A percentile compares a stretch with the other conserved stretches of the same genome.
These are phyloP conservation scores for Asterella californica DNA, from an alignment of 225 moss, liverwort and hornwort genomes.

Conservation along the genomic window DNA sequence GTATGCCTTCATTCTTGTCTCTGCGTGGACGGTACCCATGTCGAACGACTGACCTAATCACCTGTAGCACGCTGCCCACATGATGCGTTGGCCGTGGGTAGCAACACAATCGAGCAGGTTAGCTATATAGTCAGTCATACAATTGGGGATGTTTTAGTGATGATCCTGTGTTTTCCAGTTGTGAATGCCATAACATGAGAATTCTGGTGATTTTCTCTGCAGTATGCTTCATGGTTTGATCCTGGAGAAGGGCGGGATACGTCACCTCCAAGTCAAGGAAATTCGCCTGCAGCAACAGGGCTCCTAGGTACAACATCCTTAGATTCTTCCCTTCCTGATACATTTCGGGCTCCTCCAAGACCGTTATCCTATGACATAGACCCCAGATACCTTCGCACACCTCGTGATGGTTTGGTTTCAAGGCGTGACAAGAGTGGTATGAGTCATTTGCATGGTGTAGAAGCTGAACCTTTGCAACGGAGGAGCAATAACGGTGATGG, in stretches of 20 bases:
- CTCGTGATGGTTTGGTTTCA: conserved; percentile 57
- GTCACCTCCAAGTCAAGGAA: conserved; percentile 53
- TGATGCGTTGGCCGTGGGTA: neutral
- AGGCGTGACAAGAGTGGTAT: conserved; percentile 58
- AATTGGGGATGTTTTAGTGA: neutral
- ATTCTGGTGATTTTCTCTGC: conserved; percentile 28
- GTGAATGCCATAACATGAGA: neutral
- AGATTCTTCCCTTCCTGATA: conserved; percentile 74
- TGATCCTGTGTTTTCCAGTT: neutral
- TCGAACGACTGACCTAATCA: neutral
- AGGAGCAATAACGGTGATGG: conserved; percentile 48
- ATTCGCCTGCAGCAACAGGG: conserved; percentile 52
- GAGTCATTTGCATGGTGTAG: conserved; percentile 61
- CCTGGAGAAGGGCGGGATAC: conserved; percentile 71
- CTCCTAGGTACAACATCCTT: conserved; percentile 59
- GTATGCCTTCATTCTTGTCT: neutral
- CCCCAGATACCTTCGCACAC: conserved; percentile 48
- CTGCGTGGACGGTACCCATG: neutral
- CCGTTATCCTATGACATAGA: conserved; percentile 88
- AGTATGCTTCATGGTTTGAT: conserved; percentile 78
- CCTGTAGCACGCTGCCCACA: no score
- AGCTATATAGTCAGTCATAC: no score
- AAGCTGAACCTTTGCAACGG: conserved; percentile 61
- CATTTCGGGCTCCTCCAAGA: conserved; percentile 85
- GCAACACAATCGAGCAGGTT: neutral